Percentiles rank a stretch among this genome's conserved stretches.
phyloP scores from a whole-genome alignment of 768 basidiomycete species.

The Termitomyces sp. region DNA sequence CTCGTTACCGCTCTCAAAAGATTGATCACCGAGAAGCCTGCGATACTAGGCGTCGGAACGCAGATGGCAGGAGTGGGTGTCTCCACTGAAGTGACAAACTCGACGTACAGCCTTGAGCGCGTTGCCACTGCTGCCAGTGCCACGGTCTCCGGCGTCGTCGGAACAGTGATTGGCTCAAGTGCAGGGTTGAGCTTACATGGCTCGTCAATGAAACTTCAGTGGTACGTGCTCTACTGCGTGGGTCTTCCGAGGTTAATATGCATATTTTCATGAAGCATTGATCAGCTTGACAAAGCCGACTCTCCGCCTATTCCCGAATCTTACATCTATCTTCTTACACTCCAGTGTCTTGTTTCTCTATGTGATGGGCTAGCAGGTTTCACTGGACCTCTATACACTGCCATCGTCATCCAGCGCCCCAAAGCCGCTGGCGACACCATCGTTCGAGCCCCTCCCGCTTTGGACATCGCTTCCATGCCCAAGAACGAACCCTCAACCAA shows the following conservation, averaged over 20 bases:
- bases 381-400: slow-evolving; percentile 71
- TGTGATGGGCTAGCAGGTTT: slow-evolving; percentile 82
- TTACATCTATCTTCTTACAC: slow-evolving; percentile 88
- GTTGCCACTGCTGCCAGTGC: slow-evolving; percentile 81
- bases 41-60: slow-evolving; percentile 69
- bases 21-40: slow-evolving; percentile 85
- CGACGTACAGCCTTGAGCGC: slow-evolving; percentile 76
- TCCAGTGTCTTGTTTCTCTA: slow-evolving; percentile 83
- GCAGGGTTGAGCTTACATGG: slow-evolving; percentile 68
- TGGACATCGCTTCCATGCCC: slow-evolving; percentile 57
- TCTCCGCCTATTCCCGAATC: slow-evolving; percentile 90
- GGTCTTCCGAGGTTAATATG: background rate
- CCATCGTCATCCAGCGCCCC: slow-evolving; percentile 63
- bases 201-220: slow-evolving; percentile 86
- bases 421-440: slow-evolving; percentile 59
- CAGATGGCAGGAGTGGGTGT: slow-evolving; percentile 85
- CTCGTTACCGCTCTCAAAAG: slow-evolving; percentile 84
- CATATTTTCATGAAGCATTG: slow-evolving; percentile 59
- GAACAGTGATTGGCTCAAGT: slow-evolving; percentile 76
- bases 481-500: slow-evolving; percentile 43
- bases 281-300: slow-evolving; percentile 97
- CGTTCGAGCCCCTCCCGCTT: slow-evolving; percentile 68
- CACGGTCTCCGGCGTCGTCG: slow-evolving; percentile 79
- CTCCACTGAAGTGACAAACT: slow-evolving; percentile 48
- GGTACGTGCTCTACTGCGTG: slow-evolving; percentile 44